These are phyloP conservation scores for Lachancea kluyveri DNA, from an alignment of 805 yeast species.

Conservation along the genomic window DNA sequence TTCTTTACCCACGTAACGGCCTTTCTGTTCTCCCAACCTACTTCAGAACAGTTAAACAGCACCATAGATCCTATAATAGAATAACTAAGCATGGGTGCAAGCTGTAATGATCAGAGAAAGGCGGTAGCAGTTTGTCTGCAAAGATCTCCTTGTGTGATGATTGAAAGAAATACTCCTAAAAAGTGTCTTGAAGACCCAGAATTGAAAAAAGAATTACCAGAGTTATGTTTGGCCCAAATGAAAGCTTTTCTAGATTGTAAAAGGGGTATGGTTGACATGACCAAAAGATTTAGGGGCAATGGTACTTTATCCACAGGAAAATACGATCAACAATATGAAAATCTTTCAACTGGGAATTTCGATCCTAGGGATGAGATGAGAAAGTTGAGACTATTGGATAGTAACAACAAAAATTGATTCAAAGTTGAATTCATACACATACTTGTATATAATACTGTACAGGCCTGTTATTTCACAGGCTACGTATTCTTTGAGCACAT, in stretches of 20 bases:
- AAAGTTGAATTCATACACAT: too few species aligned
- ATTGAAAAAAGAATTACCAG: conserved; percentile 72
- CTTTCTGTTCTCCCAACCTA: too few species aligned
- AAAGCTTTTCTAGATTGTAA: conserved; percentile 85
- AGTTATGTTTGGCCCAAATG: conserved; percentile 78
- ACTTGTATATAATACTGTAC: too few species aligned
- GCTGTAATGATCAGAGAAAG: conserved; percentile 89
- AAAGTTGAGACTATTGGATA: conserved; percentile 59
- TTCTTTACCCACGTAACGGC: too few species aligned
- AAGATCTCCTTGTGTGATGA: conserved; percentile 91
- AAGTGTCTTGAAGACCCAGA: conserved; percentile 81
- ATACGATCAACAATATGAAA: conserved; percentile 81
- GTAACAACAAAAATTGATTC: conserved; percentile 36
- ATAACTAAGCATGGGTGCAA: conserved; percentile 46
- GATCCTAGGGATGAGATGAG: conserved; percentile 75
- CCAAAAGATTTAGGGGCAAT: conserved; percentile 87
- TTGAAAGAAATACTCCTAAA: conserved; percentile 84
- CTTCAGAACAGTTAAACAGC: too few species aligned
- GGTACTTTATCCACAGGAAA: conserved; percentile 91
- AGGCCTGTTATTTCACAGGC: too few species aligned
- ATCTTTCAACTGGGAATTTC: conserved; percentile 73
- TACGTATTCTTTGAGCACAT: too few species aligned
- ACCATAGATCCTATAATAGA: too few species aligned
- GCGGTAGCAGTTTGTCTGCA: conserved; percentile 96
- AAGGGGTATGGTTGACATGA: conserved; percentile 84